Percentiles rank a stretch among this genome's conserved stretches.
Evolutionary conservation across 2,329 filamentous ascomycete genomes (phyloP).

Genomic region (Fusarium pseudonygamai): DNA sequence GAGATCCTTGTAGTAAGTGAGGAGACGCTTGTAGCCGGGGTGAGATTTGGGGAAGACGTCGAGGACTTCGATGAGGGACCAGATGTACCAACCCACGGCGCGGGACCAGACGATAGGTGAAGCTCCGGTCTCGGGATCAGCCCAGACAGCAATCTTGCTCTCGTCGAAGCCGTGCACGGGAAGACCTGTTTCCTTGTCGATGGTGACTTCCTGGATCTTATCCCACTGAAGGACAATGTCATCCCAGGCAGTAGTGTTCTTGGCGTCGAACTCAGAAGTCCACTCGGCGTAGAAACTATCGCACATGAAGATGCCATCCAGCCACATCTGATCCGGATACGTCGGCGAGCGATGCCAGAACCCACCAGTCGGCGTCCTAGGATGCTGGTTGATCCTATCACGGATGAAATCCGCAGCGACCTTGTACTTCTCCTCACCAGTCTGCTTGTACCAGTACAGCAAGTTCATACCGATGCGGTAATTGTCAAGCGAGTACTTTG

Average conservation of each 20-base stretch:
- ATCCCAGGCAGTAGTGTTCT: slow-evolving; percentile 54
- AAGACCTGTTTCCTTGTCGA: slow-evolving; percentile 51
- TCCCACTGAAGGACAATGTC: slow-evolving; percentile 58
- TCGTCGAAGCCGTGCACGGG: slow-evolving; percentile 66
- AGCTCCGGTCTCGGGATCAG: slow-evolving; percentile 58
- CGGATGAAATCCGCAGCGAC: slow-evolving; percentile 58
- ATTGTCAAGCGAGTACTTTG: slow-evolving; percentile 61
- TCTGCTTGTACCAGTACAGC: slow-evolving; percentile 59
- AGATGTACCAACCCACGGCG: slow-evolving; percentile 63
- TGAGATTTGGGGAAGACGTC: slow-evolving; percentile 55
- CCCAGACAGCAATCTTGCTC: slow-evolving; percentile 59
- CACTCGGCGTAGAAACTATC: slow-evolving; percentile 56
- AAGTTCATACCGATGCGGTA: slow-evolving; percentile 63
- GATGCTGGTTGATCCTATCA: slow-evolving; percentile 57
- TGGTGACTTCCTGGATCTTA: slow-evolving; percentile 55
- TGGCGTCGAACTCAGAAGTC: slow-evolving; percentile 49
- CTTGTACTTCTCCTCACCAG: slow-evolving; percentile 58
- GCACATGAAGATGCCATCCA: slow-evolving; percentile 65
- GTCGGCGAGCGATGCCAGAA: slow-evolving; percentile 61
- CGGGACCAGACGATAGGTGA: slow-evolving; percentile 64
- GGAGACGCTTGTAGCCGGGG: slow-evolving; percentile 48
- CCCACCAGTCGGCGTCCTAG: slow-evolving; percentile 60
- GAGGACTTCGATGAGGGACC: slow-evolving; percentile 61
- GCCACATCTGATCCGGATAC: slow-evolving; percentile 60
- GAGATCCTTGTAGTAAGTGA: slow-evolving; percentile 46